A percentile compares a stretch with the other conserved stretches of the same genome.
Evolutionary conservation across 345 rosid species (phyloP).

Genomic region (Arabis hirsuta): DNA sequence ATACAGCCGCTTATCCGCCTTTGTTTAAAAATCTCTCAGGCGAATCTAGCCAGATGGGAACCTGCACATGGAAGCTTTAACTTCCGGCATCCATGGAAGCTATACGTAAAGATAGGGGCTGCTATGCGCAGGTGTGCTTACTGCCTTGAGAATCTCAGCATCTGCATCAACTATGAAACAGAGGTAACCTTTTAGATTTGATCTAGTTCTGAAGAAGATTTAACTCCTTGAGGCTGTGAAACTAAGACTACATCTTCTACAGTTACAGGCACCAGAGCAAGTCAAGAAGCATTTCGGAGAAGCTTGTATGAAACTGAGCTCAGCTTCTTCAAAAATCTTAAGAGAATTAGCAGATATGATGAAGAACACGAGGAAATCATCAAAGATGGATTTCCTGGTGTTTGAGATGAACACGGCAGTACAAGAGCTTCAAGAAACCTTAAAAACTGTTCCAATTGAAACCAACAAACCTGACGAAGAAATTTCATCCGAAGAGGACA

Average conservation of each 20-base stretch:
- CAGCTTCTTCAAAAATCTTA: conserved; percentile 49
- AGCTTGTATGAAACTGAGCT: conserved; percentile 50
- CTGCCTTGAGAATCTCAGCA: conserved; percentile 62
- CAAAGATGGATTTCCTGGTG: conserved; percentile 49
- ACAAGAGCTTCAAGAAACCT: conserved; percentile 56
- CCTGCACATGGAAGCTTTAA: conserved; percentile 74
- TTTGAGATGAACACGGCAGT: conserved; percentile 64
- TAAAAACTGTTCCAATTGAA: conserved; percentile 52
- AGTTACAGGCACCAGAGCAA: conserved; percentile 54
- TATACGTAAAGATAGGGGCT: conserved; percentile 69
- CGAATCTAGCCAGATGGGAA: conserved; percentile 79
- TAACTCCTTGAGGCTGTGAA: conserved; percentile 12
- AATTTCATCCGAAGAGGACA: conserved; percentile 23
- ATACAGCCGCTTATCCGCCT: background rate
- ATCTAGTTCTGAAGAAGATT: conserved; percentile 1
- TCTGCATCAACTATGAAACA: conserved; percentile 50
- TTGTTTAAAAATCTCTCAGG: conserved; percentile 42
- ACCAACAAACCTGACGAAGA: conserved; percentile 33
- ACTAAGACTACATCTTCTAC: conserved; percentile 14
- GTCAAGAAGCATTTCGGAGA: conserved; percentile 51
- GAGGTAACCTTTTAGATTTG: conserved; percentile 45
- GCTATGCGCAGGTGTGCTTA: conserved; percentile 67
- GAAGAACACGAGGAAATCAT: conserved; percentile 53
- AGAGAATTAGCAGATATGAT: conserved; percentile 55
- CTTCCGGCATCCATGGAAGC: conserved; percentile 82